Evolutionary conservation across 805 yeast species (phyloP), one percentile per base, ranked within the genome.

Genomic region (Brettanomyces anomalus): DNA sequence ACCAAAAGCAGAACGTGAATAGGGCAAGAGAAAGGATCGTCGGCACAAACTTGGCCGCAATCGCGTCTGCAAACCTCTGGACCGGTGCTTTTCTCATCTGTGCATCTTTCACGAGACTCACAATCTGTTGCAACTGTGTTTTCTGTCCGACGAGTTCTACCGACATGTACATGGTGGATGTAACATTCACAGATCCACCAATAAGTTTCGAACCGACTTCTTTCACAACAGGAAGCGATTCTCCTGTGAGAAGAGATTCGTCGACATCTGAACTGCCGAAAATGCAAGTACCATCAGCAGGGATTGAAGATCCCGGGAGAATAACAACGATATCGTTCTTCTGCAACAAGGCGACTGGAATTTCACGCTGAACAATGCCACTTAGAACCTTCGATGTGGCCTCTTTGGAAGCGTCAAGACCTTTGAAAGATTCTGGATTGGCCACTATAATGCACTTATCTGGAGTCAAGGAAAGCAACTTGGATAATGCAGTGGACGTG

Each of bases 191-290:
- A 2, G 97, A 82, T 0, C 99, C 99, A 13, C 96, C 97, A 56
- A 85, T 78, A 2, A 93, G 83, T 2, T 52, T 47, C 31, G 81
- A 81, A 2, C 86, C 88, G 2, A 52, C 52, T 3, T 41, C 54
- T 54, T 90, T 93, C 34, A 65, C 60, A 1, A 89, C 79, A 2
- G 96, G 89, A 33, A 76, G 57, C 0, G 95, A 76, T 62, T 93
- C 98, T 40, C 99, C 99, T 0, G 98, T 90, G 43, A 93, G 68
- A 19, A 89, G 65, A 3, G 96, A 81, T 62, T 93, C 99, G 56
- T 89, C 90, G 28, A 87, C 72, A 54, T 85, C 95, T 0, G 96
- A 75, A 44, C 74, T 74, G 6, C 98, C 98, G 49, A 70, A 69
- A 2, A 83, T 63, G 15, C 94, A 79, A 6, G 70, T 58, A 39